A percentile compares a stretch with the other conserved stretches of the same genome.
Evolutionary conservation across 768 basidiomycete genomes (phyloP).

Genomic region (Suillus luteus): DNA sequence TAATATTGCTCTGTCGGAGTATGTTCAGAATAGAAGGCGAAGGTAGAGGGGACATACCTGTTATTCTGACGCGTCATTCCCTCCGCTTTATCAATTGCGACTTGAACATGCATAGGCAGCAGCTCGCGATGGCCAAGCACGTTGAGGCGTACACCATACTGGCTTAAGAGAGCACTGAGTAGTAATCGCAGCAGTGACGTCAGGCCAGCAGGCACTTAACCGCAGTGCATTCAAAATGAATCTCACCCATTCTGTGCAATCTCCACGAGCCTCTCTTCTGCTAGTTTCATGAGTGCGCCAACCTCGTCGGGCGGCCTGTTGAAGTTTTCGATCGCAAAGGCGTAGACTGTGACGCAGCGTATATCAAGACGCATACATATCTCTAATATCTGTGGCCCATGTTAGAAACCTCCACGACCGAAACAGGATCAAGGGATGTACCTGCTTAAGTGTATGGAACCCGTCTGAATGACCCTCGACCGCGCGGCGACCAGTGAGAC

Average conservation of each 20-base stretch:
- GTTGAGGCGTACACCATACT: slow-evolving; percentile 83
- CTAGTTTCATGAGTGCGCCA: slow-evolving; percentile 82
- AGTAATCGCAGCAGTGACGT: background rate
- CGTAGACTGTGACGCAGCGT: slow-evolving; percentile 88
- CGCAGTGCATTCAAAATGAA: background rate
- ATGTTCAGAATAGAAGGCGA: slow-evolving; percentile 4
- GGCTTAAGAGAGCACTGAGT: background rate
- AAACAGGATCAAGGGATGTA: slow-evolving; percentile 39
- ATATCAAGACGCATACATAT: slow-evolving; percentile 81
- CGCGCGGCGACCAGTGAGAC: slow-evolving; percentile 62
- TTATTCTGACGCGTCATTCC: slow-evolving; percentile 72
- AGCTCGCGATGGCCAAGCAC: slow-evolving; percentile 75
- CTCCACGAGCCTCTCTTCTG: slow-evolving; percentile 75
- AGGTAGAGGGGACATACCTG: slow-evolving; percentile 45
- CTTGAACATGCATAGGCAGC: slow-evolving; percentile 77
- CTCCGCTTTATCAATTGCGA: slow-evolving; percentile 71
- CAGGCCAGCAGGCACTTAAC: background rate
- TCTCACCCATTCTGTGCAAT: slow-evolving; percentile 80
- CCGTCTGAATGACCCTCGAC: slow-evolving; percentile 84
- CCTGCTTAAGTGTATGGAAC: slow-evolving; percentile 76
- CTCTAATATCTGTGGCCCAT: slow-evolving; percentile 68
- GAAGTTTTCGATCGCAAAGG: slow-evolving; percentile 99
- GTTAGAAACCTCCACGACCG: background rate
- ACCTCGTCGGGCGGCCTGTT: slow-evolving; percentile 86
- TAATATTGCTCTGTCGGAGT: slow-evolving; percentile 66